A percentile compares a stretch with the other conserved stretches of the same genome.
Evolutionary conservation across 2,329 filamentous ascomycete species (phyloP).

Genomic region (Furcasterigmium sp.): DNA sequence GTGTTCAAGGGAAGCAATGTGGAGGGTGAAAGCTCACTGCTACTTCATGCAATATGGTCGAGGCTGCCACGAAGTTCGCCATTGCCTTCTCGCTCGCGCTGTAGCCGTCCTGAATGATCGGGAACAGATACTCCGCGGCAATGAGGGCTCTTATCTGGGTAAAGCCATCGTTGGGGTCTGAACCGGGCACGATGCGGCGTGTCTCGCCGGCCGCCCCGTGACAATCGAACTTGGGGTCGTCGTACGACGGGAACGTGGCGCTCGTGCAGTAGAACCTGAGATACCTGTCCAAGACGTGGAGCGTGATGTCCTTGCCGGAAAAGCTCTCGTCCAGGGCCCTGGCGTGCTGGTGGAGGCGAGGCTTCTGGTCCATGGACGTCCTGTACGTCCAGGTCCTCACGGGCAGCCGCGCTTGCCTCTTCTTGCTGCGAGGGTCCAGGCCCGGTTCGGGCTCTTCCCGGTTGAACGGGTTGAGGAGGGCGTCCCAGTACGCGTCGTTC

Average conservation of each 20-base stretch:
- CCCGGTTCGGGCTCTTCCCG: too few species aligned
- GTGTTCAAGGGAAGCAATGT: neutral
- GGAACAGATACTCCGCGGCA: slow-evolving; percentile 16
- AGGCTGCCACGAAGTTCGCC: slow-evolving; percentile 13
- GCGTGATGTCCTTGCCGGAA: neutral
- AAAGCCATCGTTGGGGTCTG: too few species aligned
- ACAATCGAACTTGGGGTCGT: too few species aligned
- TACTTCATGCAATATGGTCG: slow-evolving; percentile 20
- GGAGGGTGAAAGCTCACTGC: slow-evolving; percentile 15
- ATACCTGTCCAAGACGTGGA: neutral
- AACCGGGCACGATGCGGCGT: too few species aligned
- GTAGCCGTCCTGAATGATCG: slow-evolving; percentile 15
- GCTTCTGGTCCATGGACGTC: neutral
- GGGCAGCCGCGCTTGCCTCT: neutral
- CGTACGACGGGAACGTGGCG: too few species aligned
- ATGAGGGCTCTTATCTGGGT: slow-evolving; percentile 6
- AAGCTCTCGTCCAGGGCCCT: neutral
- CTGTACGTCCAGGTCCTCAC: neutral
- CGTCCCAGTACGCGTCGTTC: slow-evolving; percentile 13
- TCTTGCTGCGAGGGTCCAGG: slow-evolving; percentile 10
- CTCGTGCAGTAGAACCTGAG: slow-evolving; percentile 4
- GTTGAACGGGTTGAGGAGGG: slow-evolving; percentile 18
- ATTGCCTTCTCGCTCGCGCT: slow-evolving; percentile 19
- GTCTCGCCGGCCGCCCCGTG: too few species aligned
- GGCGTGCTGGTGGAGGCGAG: neutral